Evolutionary conservation across 768 basidiomycete species (phyloP).

Genomic region (Coprinopsis cinerea): DNA sequence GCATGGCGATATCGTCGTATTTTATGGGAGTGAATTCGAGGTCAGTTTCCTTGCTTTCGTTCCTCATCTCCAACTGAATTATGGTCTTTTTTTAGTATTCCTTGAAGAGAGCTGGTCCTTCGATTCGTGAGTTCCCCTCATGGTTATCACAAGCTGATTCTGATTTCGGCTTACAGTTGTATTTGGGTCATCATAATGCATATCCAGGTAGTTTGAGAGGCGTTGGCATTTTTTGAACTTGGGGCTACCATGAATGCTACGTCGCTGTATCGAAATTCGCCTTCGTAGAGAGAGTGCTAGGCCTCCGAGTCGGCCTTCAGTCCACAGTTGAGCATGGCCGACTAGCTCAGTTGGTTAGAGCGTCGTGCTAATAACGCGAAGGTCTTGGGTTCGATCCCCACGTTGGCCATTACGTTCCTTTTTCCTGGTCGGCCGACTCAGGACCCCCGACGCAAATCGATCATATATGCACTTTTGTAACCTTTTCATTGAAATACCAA

Average conservation of each 20-base stretch:
- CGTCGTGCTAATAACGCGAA: conserved; percentile 77
- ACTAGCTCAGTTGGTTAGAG: conserved; percentile 85
- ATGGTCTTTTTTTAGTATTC: conserved; percentile 33
- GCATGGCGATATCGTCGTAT: conserved; percentile 37
- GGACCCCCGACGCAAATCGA: too few relatives aligned
- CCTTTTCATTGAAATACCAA: too few relatives aligned
- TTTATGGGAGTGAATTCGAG: conserved; percentile 37
- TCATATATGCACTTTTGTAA: too few relatives aligned
- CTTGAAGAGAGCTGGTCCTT: conserved; percentile 37
- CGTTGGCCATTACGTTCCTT: too few relatives aligned
- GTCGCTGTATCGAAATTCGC: too few relatives aligned
- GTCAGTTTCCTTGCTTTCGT: conserved; percentile 19
- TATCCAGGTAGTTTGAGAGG: conserved; percentile 6
- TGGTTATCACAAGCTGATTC: too few relatives aligned
- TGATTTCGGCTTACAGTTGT: conserved; percentile 4
- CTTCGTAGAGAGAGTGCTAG: too few relatives aligned
- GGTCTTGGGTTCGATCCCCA: conserved; percentile 43
- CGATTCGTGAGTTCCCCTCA: conserved; percentile 36
- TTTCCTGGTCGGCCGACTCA: too few relatives aligned
- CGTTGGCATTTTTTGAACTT: too few relatives aligned
- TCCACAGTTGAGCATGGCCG: too few relatives aligned
- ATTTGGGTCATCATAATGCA: conserved; percentile 6
- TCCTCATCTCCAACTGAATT: conserved; percentile 2
- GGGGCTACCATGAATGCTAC: too few relatives aligned
- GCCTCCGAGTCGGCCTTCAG: too few relatives aligned